Evolutionary conservation across 371 early-diverging fungal genomes (phyloP).

Genomic region (Mycotypha africana): DNA sequence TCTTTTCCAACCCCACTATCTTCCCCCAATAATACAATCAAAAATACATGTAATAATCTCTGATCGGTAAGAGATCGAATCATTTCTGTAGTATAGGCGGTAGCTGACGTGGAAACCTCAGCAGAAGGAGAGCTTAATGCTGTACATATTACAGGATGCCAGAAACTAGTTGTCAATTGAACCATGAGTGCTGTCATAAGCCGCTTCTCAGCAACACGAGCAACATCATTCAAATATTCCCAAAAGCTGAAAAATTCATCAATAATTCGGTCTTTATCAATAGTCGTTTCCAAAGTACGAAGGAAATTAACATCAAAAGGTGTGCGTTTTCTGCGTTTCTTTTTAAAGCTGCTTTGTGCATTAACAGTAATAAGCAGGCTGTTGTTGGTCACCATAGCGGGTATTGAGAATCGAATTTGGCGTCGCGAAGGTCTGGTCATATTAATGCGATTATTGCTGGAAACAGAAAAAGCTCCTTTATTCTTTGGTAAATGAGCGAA

Average conservation of each 20-base stretch:
- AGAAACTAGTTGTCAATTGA: conserved; percentile 41
- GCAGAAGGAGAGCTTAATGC: conserved; percentile 39
- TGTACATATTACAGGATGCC: conserved; percentile 47
- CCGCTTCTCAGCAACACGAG: conserved; percentile 41
- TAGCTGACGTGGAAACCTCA: conserved; percentile 38
- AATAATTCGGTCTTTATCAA: conserved; percentile 29
- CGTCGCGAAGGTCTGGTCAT: conserved; percentile 33
- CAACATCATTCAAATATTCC: conserved; percentile 47
- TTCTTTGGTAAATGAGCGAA: conserved; percentile 44
- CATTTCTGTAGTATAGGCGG: conserved; percentile 48
- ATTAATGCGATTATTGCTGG: conserved; percentile 30
- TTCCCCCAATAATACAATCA: conserved; percentile 42
- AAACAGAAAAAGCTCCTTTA: conserved; percentile 37
- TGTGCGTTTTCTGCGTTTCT: conserved; percentile 44
- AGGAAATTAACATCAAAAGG: conserved; percentile 42
- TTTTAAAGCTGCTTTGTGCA: conserved; percentile 40
- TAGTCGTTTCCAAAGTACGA: conserved; percentile 24
- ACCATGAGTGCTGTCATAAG: conserved; percentile 44
- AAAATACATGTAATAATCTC: conserved; percentile 37
- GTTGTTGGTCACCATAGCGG: conserved; percentile 43
- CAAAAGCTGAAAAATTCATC: conserved; percentile 49
- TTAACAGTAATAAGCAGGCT: conserved; percentile 40
- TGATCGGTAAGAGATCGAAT: conserved; percentile 46
- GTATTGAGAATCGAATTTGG: conserved; percentile 38
- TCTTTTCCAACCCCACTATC: conserved; percentile 48